Conservation (phyloP, 139 green algal genomes). For the Nannochloris sp. region DNA sequence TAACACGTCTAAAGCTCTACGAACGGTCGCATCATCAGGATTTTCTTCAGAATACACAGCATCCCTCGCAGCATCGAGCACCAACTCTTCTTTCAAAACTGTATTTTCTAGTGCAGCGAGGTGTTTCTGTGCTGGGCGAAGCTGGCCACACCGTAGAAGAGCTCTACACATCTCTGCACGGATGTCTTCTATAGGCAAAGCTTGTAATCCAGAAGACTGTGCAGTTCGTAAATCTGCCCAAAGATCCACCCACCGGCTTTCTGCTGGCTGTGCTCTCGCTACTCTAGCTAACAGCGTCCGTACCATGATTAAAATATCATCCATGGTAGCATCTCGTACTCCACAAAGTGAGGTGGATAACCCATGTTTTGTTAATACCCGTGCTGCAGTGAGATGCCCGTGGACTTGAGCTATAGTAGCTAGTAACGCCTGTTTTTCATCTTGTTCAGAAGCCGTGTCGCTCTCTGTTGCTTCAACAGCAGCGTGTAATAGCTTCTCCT, state of each 20-base stretch:
- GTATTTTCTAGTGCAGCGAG: slow-evolving; percentile 1
- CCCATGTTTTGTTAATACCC: slow-evolving; percentile 21
- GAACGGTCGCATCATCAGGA: not conserved
- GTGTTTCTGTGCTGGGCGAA: slow-evolving; percentile 10
- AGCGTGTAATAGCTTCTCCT: slow-evolving; percentile 1
- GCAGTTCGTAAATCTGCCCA: slow-evolving; percentile 15
- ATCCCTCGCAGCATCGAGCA: slow-evolving; percentile 14
- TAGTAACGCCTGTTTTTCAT: not conserved
- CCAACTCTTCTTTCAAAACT: slow-evolving; percentile 18
- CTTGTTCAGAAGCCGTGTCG: not conserved
- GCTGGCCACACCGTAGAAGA: slow-evolving; percentile 21
- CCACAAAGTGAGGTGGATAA: slow-evolving; percentile 2
- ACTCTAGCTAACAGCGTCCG: slow-evolving; percentile 27
- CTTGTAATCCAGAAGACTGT: slow-evolving; percentile 1
- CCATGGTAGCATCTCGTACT: not conserved
- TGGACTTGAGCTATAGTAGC: not conserved
- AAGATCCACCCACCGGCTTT: slow-evolving; percentile 24
- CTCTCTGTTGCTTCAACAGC: not conserved
- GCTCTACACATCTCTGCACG: slow-evolving; percentile 8
- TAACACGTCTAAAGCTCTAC: slow-evolving; percentile 20
- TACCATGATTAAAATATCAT: slow-evolving; percentile 4
- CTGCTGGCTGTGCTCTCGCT: slow-evolving; percentile 8
- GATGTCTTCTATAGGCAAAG: slow-evolving; percentile 5
- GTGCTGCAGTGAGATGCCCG: slow-evolving; percentile 8
- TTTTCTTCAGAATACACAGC: slow-evolving; percentile 8